phyloP scores from a whole-genome alignment of 306 rosid genomes.

The Cicer pinnatifidum region DNA sequence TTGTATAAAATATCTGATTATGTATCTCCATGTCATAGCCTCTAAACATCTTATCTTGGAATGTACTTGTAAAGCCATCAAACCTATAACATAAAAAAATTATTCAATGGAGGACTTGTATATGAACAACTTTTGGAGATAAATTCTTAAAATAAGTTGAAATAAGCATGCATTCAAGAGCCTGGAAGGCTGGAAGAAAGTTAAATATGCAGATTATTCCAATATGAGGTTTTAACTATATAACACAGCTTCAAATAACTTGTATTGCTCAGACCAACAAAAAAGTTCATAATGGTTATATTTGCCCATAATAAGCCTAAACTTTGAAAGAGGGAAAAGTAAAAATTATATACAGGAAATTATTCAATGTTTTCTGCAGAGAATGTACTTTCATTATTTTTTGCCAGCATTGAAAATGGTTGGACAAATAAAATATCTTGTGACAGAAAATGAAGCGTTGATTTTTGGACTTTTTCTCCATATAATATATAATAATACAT shows the following conservation, averaged over 20 bases:
- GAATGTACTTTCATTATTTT: not conserved
- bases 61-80: constrained; percentile 98
- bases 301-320: constrained; percentile 28
- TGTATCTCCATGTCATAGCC: constrained; percentile 99
- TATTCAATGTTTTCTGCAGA: not conserved
- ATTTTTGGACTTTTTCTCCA: constrained; percentile 15
- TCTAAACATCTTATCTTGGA: constrained; percentile 91
- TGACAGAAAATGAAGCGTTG: constrained; percentile 37
- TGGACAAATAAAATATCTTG: constrained; percentile 6
- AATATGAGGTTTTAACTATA: constrained; percentile 30
- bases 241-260: constrained; percentile 24
- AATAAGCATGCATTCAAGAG: constrained; percentile 33
- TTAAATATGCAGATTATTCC: constrained; percentile 6
- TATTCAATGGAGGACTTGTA: constrained; percentile 20
- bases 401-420: constrained; percentile 31
- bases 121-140: constrained; percentile 17
- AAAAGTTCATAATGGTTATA: constrained; percentile 18
- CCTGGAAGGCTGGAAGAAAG: constrained; percentile 18
- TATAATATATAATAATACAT: not conserved
- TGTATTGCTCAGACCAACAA: constrained; percentile 34
- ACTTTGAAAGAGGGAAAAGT: constrained; percentile 14
- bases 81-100: constrained; percentile 45
- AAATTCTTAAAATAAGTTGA: constrained; percentile 14
- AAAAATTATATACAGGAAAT: constrained; percentile 23
- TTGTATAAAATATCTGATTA: constrained; percentile 95